Evolutionary conservation across 306 rosid genomes (phyloP).

Genomic region (Ziziphus jujuba): DNA sequence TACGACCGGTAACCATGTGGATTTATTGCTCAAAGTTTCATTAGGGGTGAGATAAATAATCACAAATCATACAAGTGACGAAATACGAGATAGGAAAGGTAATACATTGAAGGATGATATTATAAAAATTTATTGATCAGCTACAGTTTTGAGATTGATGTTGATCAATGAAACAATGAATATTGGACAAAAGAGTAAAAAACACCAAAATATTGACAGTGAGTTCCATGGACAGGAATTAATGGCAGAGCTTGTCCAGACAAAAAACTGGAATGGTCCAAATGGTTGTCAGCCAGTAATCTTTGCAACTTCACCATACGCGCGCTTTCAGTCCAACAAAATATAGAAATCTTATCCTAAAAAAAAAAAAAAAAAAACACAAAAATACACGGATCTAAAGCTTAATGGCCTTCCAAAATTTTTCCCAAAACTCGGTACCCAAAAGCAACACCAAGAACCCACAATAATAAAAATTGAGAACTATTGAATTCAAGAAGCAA

Average conservation of each 20-base stretch:
- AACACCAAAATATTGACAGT: too few species aligned
- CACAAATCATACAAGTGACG: too few species aligned
- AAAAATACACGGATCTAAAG: conserved; percentile 15
- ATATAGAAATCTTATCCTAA: conserved; percentile 53
- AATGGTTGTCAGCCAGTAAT: conserved; percentile 9
- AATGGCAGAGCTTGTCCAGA: not conserved
- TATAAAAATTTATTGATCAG: too few species aligned
- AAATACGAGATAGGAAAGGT: too few species aligned
- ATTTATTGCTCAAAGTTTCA: too few species aligned
- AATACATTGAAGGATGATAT: too few species aligned
- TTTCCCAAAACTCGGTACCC: conserved; percentile 7
- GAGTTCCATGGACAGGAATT: not conserved
- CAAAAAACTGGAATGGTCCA: conserved; percentile 15
- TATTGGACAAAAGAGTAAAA: too few species aligned
- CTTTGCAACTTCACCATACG: conserved; percentile 35
- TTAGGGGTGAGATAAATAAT: too few species aligned
- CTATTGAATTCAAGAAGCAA: conserved; percentile 6
- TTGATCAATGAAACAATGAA: too few species aligned
- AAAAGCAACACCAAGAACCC: not conserved
- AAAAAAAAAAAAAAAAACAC: conserved; percentile 10
- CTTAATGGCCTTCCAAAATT: not conserved
- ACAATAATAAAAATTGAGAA: not conserved
- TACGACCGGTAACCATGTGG: too few species aligned
- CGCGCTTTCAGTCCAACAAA: conserved; percentile 16
- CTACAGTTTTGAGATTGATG: too few species aligned